phyloP scores from a whole-genome alignment of 306 rosid genomes.

The Fagus sylvatica region DNA sequence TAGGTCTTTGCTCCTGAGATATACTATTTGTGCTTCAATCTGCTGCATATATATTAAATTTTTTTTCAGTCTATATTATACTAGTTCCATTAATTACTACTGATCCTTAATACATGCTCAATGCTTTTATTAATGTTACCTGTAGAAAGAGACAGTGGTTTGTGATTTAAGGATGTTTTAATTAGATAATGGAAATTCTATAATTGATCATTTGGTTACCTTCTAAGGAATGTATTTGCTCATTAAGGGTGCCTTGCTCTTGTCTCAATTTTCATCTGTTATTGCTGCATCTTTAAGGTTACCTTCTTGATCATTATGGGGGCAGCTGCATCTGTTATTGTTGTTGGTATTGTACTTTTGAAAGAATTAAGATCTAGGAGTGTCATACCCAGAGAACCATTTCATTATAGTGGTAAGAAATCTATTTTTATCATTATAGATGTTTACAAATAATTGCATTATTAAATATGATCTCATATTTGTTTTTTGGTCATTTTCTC shows the following conservation, averaged over 20 bases:
- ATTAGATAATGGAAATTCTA: conserved; percentile 19
- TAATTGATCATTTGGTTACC: conserved; percentile 7
- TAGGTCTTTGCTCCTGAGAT: not conserved
- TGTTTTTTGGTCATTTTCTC: too few species aligned
- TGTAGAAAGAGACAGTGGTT: conserved; percentile 14
- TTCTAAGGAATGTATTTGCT: conserved; percentile 13
- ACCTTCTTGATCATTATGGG: too few species aligned
- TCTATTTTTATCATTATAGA: too few species aligned
- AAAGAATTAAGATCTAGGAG: too few species aligned
- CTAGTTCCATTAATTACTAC: conserved; percentile 2
- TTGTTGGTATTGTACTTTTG: too few species aligned
- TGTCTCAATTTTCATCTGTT: not conserved
- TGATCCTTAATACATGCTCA: conserved; percentile 6
- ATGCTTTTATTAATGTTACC: conserved; percentile 1
- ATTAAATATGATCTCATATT: too few species aligned
- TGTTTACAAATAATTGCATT: too few species aligned
- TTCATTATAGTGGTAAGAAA: too few species aligned
- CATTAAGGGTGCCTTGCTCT: conserved; percentile 23
- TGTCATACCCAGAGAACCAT: too few species aligned
- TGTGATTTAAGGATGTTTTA: conserved; percentile 27
- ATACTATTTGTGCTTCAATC: conserved; percentile 3
- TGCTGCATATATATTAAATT: not conserved
- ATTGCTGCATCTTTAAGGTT: too few species aligned
- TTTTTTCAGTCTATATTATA: not conserved
- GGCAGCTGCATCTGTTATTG: too few species aligned